Evolutionary conservation across 352 stramenopile genomes (phyloP), one percentile per base, ranked within the genome.

Genomic region (Phytophthora parvispora): DNA sequence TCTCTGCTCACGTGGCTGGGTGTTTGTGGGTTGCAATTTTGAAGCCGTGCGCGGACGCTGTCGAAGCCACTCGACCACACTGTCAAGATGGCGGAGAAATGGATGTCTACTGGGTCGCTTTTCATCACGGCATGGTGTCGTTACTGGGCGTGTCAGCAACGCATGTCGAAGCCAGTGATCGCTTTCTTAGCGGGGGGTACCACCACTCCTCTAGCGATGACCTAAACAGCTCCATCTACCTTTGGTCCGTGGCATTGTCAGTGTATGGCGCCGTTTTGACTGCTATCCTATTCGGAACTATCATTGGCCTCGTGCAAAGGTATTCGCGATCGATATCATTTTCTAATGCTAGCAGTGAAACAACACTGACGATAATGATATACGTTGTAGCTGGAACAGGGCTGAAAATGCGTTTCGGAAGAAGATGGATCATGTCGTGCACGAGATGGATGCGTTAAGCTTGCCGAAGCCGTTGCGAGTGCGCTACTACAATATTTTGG

Each of bases 361-460:
- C 13, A 13, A 18, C 0, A 22, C 25, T 58, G 60, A 67, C 34
- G 18, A 20, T 31, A 36, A 10, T 36, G 6, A 36, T 36, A 36
- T 54, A 5, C n/a, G 16, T 22, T 54, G 48, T 67, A 85, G 83
- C 53, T 84, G 76, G 75, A 90, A 90, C 59, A 81, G 83, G 56
- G 80, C 76, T 0, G 83, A 89, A 62, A 87, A 90, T 47, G 69
- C 75, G 18, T 92, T 92, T 38, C 75, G 83, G 2, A 92, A 91
- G 61, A 89, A 89, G 66, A 87, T 92, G 83, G 83, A 92, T 52
- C 81, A 90, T 22, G 80, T 92, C 50, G 74, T 69, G 2, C 76
- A 90, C 60, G 83, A 92, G 51, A 92, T 92, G 83, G 80, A 92
- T 28, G 80, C 81, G 22, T 63, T 90, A 38, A 69, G 73, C 52